These are phyloP conservation scores for Cadophora luteo-olivacea DNA, from an alignment of 2,329 filamentous ascomycete species.

Conservation along the genomic window DNA sequence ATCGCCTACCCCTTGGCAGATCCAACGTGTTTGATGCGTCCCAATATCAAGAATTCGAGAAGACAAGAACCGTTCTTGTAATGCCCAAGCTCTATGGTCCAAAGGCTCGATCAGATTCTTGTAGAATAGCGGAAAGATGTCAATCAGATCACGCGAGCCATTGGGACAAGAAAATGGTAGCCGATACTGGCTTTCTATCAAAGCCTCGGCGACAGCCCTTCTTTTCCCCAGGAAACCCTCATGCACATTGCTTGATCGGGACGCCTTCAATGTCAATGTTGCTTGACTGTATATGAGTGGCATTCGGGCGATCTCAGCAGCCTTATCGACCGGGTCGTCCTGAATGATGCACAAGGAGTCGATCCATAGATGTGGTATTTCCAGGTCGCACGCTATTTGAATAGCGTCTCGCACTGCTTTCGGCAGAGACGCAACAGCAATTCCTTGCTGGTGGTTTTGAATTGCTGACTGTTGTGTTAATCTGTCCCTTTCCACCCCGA, in stretches of 20 bases:
- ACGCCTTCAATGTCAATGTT: not conserved
- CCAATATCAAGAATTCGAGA: not conserved
- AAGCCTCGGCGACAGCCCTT: not conserved
- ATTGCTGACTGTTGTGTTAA: not conserved
- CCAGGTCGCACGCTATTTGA: not conserved
- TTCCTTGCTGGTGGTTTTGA: not conserved
- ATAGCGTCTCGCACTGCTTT: slow-evolving; percentile 1
- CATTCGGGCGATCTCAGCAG: not conserved
- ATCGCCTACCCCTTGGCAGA: not conserved
- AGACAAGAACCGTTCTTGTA: slow-evolving; percentile 1
- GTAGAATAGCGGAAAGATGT: not conserved
- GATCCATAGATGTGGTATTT: not conserved
- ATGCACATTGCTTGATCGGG: not conserved
- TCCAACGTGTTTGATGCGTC: not conserved
- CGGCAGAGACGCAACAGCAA: not conserved
- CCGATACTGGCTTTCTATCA: too few species aligned
- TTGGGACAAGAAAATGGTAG: not conserved
- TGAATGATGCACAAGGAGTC: slow-evolving; percentile 11
- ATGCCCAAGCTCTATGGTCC: not conserved
- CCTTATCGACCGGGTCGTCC: not conserved
- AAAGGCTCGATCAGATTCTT: not conserved
- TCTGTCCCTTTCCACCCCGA: not conserved
- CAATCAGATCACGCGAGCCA: not conserved
- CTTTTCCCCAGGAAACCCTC: not conserved
- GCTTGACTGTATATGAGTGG: slow-evolving; percentile 4